Conservation (phyloP, 106 monocot species). For the Chionographis japonica region DNA sequence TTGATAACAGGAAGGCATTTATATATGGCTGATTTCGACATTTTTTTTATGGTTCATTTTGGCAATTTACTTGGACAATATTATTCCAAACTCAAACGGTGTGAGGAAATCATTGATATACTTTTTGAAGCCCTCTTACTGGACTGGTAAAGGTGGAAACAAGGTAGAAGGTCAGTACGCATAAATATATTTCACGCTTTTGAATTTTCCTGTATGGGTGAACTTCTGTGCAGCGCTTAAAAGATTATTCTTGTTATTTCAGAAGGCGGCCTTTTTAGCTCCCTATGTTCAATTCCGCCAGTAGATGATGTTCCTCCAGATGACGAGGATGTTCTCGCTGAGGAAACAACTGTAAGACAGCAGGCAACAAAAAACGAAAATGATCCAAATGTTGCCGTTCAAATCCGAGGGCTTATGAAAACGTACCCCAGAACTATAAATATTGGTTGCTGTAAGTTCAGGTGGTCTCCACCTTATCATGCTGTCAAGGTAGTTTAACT, state of each 20-base stretch:
- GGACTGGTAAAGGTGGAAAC: conserved; percentile 78
- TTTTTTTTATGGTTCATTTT: conserved; percentile 81
- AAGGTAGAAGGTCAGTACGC: conserved; percentile 53
- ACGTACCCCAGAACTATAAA: conserved; percentile 67
- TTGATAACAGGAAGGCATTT: conserved; percentile 61
- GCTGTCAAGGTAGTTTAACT: conserved; percentile 60
- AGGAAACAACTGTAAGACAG: conserved; percentile 59
- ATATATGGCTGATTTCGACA: conserved; percentile 71
- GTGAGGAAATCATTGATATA: conserved; percentile 80
- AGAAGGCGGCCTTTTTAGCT: conserved; percentile 81
- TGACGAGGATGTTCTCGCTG: conserved; percentile 90
- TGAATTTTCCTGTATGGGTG: background rate
- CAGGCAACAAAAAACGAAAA: conserved; percentile 25
- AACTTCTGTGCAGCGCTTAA: background rate
- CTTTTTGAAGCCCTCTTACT: conserved; percentile 75
- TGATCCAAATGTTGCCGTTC: conserved; percentile 58
- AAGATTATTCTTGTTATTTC: conserved; percentile 11
- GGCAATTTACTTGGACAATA: conserved; percentile 90
- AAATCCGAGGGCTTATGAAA: conserved; percentile 72
- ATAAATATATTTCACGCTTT: background rate
- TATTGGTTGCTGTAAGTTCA: conserved; percentile 63
- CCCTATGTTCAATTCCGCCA: conserved; percentile 51
- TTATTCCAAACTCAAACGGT: conserved; percentile 72
- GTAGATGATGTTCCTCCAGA: conserved; percentile 57
- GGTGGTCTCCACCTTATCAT: conserved; percentile 63